Evolutionary conservation across 306 rosid genomes (phyloP).

Genomic region (Casuarina glauca): DNA sequence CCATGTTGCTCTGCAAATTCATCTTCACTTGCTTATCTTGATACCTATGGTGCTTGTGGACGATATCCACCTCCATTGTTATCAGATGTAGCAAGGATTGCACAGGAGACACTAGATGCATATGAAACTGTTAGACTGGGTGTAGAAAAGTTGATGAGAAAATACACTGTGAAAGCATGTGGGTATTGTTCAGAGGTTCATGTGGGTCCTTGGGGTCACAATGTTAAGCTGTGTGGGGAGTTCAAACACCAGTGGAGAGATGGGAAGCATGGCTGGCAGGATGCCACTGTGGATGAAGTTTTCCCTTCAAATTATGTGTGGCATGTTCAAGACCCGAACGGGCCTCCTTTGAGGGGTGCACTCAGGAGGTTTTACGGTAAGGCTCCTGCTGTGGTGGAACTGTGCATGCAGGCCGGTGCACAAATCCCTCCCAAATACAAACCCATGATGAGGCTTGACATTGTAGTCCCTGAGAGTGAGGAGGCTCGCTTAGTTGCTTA

Average conservation of each 20-base stretch:
- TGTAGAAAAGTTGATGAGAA: conserved; percentile 74
- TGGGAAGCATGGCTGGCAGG: conserved; percentile 99
- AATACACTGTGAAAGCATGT: conserved; percentile 84
- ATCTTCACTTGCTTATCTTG: conserved; percentile 58
- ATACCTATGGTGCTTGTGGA: conserved; percentile 63
- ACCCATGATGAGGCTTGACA: conserved; percentile 98
- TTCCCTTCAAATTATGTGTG: conserved; percentile 89
- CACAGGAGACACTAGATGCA: conserved; percentile 73
- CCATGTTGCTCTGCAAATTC: conserved; percentile 49
- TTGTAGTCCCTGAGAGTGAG: conserved; percentile 76
- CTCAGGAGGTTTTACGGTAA: conserved; percentile 81
- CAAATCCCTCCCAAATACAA: conserved; percentile 54
- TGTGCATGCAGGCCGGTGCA: conserved; percentile 94
- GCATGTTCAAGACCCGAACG: conserved; percentile 76
- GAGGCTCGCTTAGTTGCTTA: conserved; percentile 69
- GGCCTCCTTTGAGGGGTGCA: conserved; percentile 63
- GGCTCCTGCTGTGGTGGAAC: conserved; percentile 88
- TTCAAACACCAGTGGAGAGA: conserved; percentile 99
- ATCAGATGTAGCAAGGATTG: conserved; percentile 60
- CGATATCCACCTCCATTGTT: conserved; percentile 60
- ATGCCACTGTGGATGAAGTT: conserved; percentile 81
- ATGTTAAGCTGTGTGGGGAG: conserved; percentile 86
- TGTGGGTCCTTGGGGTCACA: conserved; percentile 99
- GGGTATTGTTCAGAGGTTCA: conserved; percentile 98
- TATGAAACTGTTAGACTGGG: conserved; percentile 69